A percentile compares a stretch with the other conserved stretches of the same genome.
These are phyloP conservation scores for Hypoxylon fuscum DNA, from an alignment of 495 filamentous ascomycete genomes.

Conservation along the genomic window DNA sequence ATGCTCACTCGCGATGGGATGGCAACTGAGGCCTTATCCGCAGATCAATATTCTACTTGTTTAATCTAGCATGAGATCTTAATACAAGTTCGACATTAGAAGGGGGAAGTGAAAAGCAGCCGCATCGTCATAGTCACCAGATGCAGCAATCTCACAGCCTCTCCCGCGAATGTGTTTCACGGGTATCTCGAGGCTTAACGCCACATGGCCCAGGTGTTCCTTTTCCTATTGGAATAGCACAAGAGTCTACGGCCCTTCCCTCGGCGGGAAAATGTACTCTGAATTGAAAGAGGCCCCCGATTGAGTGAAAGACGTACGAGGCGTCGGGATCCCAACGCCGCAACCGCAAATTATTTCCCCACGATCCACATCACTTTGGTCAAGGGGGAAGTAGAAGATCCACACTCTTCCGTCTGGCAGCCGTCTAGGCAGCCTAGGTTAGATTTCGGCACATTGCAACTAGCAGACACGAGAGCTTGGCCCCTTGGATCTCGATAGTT, in stretches of 20 bases:
- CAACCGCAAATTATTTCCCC: conserved; percentile 19
- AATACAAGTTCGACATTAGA: not conserved
- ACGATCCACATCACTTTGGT: conserved; percentile 5
- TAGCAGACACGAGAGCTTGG: conserved; percentile 7
- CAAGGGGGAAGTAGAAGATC: conserved; percentile 9
- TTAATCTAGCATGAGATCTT: conserved; percentile 12
- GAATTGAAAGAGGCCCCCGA: not conserved
- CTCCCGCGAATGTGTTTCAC: conserved; percentile 17
- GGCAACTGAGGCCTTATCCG: conserved; percentile 18
- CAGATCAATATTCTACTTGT: conserved; percentile 36
- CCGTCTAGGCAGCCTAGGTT: too few species aligned
- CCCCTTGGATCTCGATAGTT: conserved; percentile 9
- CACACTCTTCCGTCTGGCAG: conserved; percentile 23
- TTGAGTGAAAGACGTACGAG: conserved; percentile 24
- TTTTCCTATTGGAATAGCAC: conserved; percentile 19
- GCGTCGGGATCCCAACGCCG: conserved; percentile 35
- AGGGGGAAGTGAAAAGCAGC: conserved; percentile 2
- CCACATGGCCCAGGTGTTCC: conserved; percentile 19
- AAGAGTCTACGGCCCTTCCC: conserved; percentile 15
- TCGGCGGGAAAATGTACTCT: not conserved
- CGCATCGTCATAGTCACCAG: conserved; percentile 4
- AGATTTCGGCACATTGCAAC: conserved; percentile 17
- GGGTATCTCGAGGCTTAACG: conserved; percentile 21
- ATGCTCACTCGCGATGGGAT: conserved; percentile 13
- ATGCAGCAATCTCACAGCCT: conserved; percentile 8